A percentile compares a stretch with the other conserved stretches of the same genome.
Evolutionary conservation across 495 filamentous ascomycete genomes (phyloP).

Genomic region (Xylaria curta): DNA sequence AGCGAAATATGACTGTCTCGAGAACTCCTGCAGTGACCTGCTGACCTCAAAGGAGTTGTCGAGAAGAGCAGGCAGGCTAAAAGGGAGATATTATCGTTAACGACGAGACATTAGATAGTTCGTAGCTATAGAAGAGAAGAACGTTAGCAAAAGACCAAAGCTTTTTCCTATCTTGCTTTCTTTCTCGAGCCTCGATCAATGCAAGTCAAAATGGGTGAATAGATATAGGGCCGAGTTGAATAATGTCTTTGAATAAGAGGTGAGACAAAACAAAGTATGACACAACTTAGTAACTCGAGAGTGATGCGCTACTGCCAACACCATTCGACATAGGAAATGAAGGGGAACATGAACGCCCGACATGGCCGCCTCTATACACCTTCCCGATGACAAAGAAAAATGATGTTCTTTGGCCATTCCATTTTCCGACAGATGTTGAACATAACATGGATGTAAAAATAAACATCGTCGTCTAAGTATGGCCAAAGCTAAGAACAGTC

Average conservation of each 20-base stretch:
- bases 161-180: slow-evolving; percentile 18
- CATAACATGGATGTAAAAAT: background rate
- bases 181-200: slow-evolving; percentile 3
- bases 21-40: slow-evolving; percentile 87
- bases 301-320: background rate
- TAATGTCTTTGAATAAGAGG: slow-evolving; percentile 7
- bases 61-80: slow-evolving; percentile 47
- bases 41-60: slow-evolving; percentile 85
- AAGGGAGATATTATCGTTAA: slow-evolving; percentile 42
- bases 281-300: background rate
- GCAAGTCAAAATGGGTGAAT: background rate
- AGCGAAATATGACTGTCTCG: slow-evolving; percentile 44
- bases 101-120: slow-evolving; percentile 27
- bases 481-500: background rate
- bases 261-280: slow-evolving; percentile 6
- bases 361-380: background rate
- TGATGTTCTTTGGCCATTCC: background rate
- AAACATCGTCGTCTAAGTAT: background rate
- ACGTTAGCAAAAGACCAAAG: slow-evolving; percentile 36
- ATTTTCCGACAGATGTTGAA: background rate
- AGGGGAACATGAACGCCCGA: background rate
- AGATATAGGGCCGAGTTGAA: background rate
- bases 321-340: background rate
- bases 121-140: slow-evolving; percentile 40
- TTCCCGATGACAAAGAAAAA: background rate